A percentile compares a stretch with the other conserved stretches of the same genome.
phyloP scores from a whole-genome alignment of 2,329 filamentous ascomycete genomes.

The Trichoderma asperellum region DNA sequence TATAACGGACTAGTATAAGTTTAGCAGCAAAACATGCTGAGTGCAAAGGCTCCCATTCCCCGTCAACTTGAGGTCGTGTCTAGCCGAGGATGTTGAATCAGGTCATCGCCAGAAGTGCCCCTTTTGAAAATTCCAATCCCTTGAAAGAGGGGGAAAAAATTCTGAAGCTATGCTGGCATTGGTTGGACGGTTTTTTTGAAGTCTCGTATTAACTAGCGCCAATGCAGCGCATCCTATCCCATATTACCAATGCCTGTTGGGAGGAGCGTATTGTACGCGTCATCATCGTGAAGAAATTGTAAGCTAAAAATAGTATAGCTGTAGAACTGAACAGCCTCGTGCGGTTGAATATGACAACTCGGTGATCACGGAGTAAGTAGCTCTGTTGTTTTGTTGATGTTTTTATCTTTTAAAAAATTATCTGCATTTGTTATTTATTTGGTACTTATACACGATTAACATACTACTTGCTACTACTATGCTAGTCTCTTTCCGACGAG shows the following conservation, averaged over 20 bases:
- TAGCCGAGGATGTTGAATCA: not conserved
- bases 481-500: not conserved
- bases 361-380: not conserved
- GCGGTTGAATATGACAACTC: not conserved
- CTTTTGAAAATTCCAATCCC: not conserved
- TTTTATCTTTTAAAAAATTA: not conserved
- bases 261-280: constrained; percentile 2
- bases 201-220: constrained; percentile 4
- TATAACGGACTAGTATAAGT: not conserved
- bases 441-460: not conserved
- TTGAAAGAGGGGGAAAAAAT: not conserved
- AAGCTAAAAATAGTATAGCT: constrained; percentile 4
- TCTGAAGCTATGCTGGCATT: not conserved
- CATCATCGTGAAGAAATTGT: not conserved
- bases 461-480: not conserved
- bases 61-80: not conserved
- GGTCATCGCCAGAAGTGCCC: not conserved
- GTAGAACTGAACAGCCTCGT: not conserved
- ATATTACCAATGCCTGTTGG: not conserved
- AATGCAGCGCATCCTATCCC: not conserved
- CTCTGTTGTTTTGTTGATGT: not conserved
- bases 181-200: not conserved
- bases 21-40: not conserved
- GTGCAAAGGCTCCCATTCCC: not conserved
- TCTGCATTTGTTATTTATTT: not conserved